Conservation (phyloP, 129 eudicot species). For the Chrysanthemum lavandulifolium region DNA sequence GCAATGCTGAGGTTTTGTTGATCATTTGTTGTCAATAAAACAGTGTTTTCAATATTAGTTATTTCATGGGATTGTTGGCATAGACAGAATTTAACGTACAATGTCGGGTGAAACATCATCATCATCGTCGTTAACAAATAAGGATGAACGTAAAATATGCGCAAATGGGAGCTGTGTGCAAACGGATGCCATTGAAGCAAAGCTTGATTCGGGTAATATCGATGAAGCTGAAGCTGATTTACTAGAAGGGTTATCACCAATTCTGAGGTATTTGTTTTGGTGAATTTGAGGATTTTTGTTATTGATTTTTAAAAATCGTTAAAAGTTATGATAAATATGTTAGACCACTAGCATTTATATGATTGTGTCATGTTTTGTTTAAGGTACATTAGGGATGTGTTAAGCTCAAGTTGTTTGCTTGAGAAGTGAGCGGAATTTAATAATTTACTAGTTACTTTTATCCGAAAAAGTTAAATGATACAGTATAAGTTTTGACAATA, state of each 20-base stretch:
- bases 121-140: slow-evolving; percentile 36
- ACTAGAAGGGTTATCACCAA: slow-evolving; percentile 82
- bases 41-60: too few species aligned
- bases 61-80: too few species aligned
- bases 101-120: slow-evolving; percentile 45
- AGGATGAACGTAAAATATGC: slow-evolving; percentile 49
- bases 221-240: slow-evolving; percentile 84
- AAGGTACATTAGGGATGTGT: neutral
- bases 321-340: neutral
- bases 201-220: slow-evolving; percentile 78
- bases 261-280: slow-evolving; percentile 51
- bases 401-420: neutral
- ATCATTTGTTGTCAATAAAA: too few species aligned
- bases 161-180: slow-evolving; percentile 74
- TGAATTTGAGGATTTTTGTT: too few species aligned
- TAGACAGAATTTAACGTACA: neutral
- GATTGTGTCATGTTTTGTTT: neutral
- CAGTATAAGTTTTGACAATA: neutral
- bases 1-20: too few species aligned
- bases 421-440: neutral
- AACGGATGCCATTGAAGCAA: slow-evolving; percentile 61
- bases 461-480: neutral
- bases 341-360: neutral
- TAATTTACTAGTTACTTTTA: neutral
- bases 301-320: too few species aligned